phyloP scores from a whole-genome alignment of 257 asterid species.

The Plantago ovata region DNA sequence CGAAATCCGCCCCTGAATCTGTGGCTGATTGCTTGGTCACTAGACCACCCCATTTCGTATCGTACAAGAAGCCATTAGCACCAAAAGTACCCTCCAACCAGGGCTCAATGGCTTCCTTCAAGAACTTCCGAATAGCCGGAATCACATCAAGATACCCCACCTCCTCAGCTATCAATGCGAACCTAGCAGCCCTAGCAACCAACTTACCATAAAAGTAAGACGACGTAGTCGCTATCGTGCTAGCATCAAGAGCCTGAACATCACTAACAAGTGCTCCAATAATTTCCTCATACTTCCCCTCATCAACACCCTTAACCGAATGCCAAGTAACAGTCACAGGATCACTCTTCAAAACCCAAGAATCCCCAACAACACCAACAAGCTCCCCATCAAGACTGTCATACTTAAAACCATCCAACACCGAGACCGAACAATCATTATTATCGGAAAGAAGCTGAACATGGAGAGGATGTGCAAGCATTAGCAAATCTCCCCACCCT shows the following conservation, averaged over 20 bases:
- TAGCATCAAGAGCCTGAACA: conserved; percentile 51
- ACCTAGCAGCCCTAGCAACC: conserved; percentile 94
- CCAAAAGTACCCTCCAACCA: conserved; percentile 83
- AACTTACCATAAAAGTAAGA: conserved; percentile 80
- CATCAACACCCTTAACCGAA: conserved; percentile 66
- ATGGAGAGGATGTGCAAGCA: conserved; percentile 98
- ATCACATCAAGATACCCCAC: conserved; percentile 56
- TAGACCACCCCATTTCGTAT: conserved; percentile 88
- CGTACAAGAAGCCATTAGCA: conserved; percentile 73
- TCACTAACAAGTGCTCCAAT: conserved; percentile 54
- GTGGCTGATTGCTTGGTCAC: conserved; percentile 73
- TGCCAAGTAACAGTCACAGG: conserved; percentile 88
- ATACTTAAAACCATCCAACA: conserved; percentile 66
- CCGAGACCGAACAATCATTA: conserved; percentile 36
- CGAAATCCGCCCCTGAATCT: conserved; percentile 87
- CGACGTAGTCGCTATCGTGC: conserved; percentile 51
- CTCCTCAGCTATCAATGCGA: conserved; percentile 91
- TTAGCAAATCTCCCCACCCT: conserved; percentile 85
- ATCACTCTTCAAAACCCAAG: conserved; percentile 72
- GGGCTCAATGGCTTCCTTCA: conserved; percentile 87
- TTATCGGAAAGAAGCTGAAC: conserved; percentile 48
- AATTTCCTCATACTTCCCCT: conserved; percentile 49
- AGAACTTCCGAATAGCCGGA: conserved; percentile 56
- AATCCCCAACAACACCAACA: conserved; percentile 85
- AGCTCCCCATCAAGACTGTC: conserved; percentile 83